Base-by-base conservation (phyloP, 805 yeast genomes). In the Wickerhamomyces rabaulensis region DNA sequence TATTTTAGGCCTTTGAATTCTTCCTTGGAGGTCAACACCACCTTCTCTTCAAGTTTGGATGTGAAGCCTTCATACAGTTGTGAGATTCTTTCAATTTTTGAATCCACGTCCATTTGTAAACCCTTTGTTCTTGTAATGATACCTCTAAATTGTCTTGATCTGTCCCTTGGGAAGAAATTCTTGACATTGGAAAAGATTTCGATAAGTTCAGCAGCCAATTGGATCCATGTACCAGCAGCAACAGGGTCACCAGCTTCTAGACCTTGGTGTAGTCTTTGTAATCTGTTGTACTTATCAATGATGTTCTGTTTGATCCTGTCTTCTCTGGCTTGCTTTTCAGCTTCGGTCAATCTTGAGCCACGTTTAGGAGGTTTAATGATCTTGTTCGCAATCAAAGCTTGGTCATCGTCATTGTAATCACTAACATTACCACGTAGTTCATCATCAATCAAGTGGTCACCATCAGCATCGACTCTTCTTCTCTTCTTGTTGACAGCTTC, bases 161-260 rank as follows among this genome's bases (percentile, higher is more conserved):
- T 76, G 56, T 88, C 95, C 42, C 80, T 75, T 1, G 91, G 86
- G 58, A 87, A 91, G 53, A 94, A 87, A 55, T 81, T 80, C 51
- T 83, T 75, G 12, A 87, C 89, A 46, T 82, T 78, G 22, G 86
- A 79, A 60, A 94, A 91, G 49, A 87, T 79, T 58, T 90, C 95
- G 38, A 92, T 80, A 43, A 94, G 72, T 53, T 86, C 95, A 2
- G 87, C 78, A 0, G 92, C 96, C 6, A 82, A 69, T 50, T 88
- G 87, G 53, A 87, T 75, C 98, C 98, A 94, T 2, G 87, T 78
- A 8, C 75, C 71, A 2, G 80, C 75, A 0, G 94, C 86, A n/a
- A 79, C 80, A 15, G 63, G 66, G 51, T 82, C 84, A 3, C 75
- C 79, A 4, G 61, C 55, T 38, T 70, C 74, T 36, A 80, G 52